Conservation (phyloP, 768 basidiomycete genomes). For the Megacollybia marginata region DNA sequence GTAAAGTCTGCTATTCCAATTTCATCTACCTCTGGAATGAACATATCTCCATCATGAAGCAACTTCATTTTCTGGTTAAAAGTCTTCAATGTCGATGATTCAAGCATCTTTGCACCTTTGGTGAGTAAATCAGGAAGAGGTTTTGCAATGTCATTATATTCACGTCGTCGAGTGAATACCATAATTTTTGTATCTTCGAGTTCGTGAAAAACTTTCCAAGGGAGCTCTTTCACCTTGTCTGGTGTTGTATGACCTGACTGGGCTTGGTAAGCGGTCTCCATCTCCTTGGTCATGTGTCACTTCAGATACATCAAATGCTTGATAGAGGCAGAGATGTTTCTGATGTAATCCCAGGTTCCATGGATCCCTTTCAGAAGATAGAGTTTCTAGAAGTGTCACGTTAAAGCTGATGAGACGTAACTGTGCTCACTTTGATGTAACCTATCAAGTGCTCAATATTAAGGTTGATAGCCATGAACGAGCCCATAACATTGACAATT, state of each 20-base stretch:
- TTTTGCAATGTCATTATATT: neutral
- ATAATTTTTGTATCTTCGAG: neutral
- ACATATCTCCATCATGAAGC: neutral
- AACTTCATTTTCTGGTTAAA: constrained; percentile 4
- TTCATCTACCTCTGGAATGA: constrained; percentile 1
- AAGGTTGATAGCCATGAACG: constrained; percentile 12
- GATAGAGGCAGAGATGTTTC: constrained; percentile 8
- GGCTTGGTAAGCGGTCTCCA: constrained; percentile 9
- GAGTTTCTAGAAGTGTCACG: constrained; percentile 1
- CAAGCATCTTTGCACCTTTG: neutral
- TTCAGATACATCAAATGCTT: constrained; percentile 6
- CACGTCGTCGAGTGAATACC: neutral
- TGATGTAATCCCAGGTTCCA: constrained; percentile 7
- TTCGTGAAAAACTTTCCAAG: constrained; percentile 4
- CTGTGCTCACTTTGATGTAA: constrained; percentile 6
- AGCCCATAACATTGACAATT: constrained; percentile 7
- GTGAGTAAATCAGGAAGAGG: neutral
- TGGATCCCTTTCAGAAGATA: constrained; percentile 9
- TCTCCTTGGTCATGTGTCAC: constrained; percentile 2
- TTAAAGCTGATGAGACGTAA: neutral
- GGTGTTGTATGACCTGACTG: constrained; percentile 2
- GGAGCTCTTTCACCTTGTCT: neutral
- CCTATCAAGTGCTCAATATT: constrained; percentile 13
- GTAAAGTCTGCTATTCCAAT: neutral
- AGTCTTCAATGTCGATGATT: neutral